Base-by-base conservation (phyloP, 108 stramenopile species). In the Nannochloropsis oceanica region DNA sequence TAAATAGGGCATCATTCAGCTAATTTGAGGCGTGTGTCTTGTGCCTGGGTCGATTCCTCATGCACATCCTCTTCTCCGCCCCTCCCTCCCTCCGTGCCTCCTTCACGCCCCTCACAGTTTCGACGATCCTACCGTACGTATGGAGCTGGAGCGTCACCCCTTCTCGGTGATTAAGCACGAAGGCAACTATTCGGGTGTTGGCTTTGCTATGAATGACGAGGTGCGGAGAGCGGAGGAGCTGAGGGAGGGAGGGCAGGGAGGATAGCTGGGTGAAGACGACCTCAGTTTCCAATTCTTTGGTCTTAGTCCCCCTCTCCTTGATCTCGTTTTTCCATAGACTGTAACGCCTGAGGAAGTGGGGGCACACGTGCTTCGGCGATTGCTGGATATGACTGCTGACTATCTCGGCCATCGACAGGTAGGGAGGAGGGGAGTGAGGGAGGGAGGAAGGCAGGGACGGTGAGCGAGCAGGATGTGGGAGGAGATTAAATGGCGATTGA, bases 321-420 rank as follows among this genome's bases (percentile, higher is more conserved):
- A 34, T 34, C 5, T 34, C 34, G 2, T 34, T 34, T 34, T 34
- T 34, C 34, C 34, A 5, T 5, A 34, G 34, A 34, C 89, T 25
- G 85, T 91, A 7, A 73, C 89, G 10, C 90, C 91, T 27, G 89
- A 92, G 81, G 42, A 44, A 22, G 90, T 92, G 8, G 92, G 91
- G 27, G 79, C 90, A 22, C 81, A 73, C n/a, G 90, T 92, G 12
- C 12, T 92, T 8, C 25, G 73, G 25, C 44, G 94, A 84, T 91
- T 97, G 42, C 86, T 95, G 43, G 85, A 89, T 80, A 90, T 95
- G 20, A 92, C 94, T 0, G 84, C 92, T 12, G 43, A 84, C 11
- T 92, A 93, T 90, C 91, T 98, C 44, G 94, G 95, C 42, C 96
- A 98, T 91, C 90, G 91, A 81, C 95, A 96, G 89, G 91, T 98